Conservation (phyloP, 768 basidiomycete genomes). For the Glaciozyma martinii region DNA sequence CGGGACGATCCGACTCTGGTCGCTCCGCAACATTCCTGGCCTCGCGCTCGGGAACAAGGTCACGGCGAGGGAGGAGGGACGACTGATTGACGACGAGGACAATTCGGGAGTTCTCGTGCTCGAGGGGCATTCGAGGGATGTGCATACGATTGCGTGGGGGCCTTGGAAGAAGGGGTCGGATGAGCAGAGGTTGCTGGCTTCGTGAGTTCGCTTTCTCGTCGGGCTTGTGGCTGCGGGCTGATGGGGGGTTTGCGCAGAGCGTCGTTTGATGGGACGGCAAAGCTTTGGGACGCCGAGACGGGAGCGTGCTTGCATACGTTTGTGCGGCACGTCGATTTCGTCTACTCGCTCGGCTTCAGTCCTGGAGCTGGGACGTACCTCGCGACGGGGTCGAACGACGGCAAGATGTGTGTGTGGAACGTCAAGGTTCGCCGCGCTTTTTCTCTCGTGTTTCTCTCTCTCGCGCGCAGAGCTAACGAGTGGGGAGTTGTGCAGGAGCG, state of each 20-base stretch:
- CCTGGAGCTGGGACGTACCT: constrained; percentile 58
- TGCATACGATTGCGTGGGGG: constrained; percentile 33
- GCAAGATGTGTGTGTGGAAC: constrained; percentile 62
- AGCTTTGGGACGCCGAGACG: constrained; percentile 71
- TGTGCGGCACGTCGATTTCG: constrained; percentile 58
- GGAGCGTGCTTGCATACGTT: constrained; percentile 67
- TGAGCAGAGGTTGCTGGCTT: constrained; percentile 27
- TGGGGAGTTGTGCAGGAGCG: constrained; percentile 7
- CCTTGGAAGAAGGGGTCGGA: constrained; percentile 6
- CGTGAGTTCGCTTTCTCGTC: constrained; percentile 13
- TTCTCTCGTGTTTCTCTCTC: neutral
- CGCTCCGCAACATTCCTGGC: constrained; percentile 21
- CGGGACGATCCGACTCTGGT: constrained; percentile 36
- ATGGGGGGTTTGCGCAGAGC: constrained; percentile 44
- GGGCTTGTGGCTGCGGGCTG: neutral
- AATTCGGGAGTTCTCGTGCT: constrained; percentile 18
- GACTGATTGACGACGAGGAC: constrained; percentile 25
- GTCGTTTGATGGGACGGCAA: constrained; percentile 70
- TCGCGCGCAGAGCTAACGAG: neutral
- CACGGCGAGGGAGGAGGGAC: constrained; percentile 3
- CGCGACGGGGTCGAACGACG: constrained; percentile 71
- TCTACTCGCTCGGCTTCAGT: constrained; percentile 67
- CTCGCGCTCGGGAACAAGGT: constrained; percentile 7
- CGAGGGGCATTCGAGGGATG: constrained; percentile 31
- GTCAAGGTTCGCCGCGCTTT: constrained; percentile 48